These are phyloP conservation scores for Bothia castanella DNA, from an alignment of 1,284 basidiomycete species.

Conservation along the genomic window DNA sequence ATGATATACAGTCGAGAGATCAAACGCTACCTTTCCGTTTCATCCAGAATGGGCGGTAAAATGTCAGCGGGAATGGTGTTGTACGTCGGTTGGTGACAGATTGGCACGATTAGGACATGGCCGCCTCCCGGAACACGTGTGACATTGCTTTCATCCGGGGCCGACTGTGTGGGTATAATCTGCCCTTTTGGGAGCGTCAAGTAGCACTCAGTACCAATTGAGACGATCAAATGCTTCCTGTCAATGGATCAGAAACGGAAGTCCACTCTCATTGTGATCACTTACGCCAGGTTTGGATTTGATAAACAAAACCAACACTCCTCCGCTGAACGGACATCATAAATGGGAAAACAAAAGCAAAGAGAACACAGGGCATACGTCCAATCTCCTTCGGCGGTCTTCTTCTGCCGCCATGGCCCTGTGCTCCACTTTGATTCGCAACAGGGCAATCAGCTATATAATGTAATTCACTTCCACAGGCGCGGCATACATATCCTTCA, in stretches of 20 bases:
- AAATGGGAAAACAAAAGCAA: background rate
- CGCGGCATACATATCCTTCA: slow-evolving; percentile 82
- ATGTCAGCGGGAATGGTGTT: slow-evolving; percentile 73
- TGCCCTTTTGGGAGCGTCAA: slow-evolving; percentile 92
- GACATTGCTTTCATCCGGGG: slow-evolving; percentile 38
- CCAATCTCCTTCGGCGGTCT: slow-evolving; percentile 74
- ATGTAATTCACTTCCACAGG: slow-evolving; percentile 81
- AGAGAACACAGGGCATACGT: slow-evolving; percentile 46
- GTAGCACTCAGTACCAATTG: slow-evolving; percentile 90
- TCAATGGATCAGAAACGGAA: slow-evolving; percentile 9
- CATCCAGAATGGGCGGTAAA: slow-evolving; percentile 68
- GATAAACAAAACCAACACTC: slow-evolving; percentile 97
- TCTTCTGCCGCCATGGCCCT: slow-evolving; percentile 43
- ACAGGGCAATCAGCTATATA: slow-evolving; percentile 82
- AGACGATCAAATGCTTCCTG: slow-evolving; percentile 92
- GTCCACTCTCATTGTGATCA: slow-evolving; percentile 9
- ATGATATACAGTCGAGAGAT: background rate
- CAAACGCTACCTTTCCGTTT: slow-evolving; percentile 60
- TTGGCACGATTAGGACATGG: slow-evolving; percentile 87
- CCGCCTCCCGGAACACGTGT: slow-evolving; percentile 83
- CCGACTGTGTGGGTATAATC: slow-evolving; percentile 73
- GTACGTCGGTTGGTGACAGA: slow-evolving; percentile 62
- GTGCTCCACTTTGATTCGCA: slow-evolving; percentile 43
- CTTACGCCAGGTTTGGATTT: slow-evolving; percentile 83
- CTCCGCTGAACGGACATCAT: slow-evolving; percentile 50